A percentile compares a stretch with the other conserved stretches of the same genome.
Conservation (phyloP, 2,329 filamentous ascomycete species). For the Venturia oleaginea region DNA sequence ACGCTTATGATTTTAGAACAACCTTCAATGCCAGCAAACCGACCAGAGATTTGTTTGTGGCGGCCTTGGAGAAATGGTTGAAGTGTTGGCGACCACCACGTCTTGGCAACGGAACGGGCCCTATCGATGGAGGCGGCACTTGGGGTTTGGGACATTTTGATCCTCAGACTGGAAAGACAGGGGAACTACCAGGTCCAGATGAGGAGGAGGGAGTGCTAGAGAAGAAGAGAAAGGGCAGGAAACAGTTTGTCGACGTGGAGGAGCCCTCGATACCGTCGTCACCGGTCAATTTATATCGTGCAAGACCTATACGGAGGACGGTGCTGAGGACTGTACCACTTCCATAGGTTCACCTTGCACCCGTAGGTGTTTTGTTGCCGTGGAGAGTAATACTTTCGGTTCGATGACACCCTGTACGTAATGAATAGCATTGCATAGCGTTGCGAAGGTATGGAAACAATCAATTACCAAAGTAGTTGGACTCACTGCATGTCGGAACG, state of each 20-base stretch:
- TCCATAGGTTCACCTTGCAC: neutral
- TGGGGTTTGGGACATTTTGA: conserved; percentile 8
- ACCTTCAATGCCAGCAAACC: conserved; percentile 25
- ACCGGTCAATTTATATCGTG: neutral
- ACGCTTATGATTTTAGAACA: conserved; percentile 40
- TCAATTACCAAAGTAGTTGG: neutral
- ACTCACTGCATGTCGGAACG: neutral
- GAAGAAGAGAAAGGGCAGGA: neutral
- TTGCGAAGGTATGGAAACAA: neutral
- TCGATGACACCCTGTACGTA: neutral
- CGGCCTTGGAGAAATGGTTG: conserved; percentile 39
- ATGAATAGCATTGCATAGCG: neutral
- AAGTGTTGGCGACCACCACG: conserved; percentile 29
- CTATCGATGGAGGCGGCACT: conserved; percentile 7
- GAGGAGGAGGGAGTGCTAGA: neutral
- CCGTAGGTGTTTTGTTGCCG: neutral
- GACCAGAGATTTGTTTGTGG: conserved; percentile 30
- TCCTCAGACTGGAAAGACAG: neutral
- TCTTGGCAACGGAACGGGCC: neutral
- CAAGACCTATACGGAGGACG: neutral
- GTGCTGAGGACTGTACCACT: neutral
- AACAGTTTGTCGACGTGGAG: neutral
- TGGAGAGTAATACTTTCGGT: neutral
- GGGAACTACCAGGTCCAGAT: neutral
- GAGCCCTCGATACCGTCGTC: neutral